Percentiles rank a stretch among this genome's conserved stretches.
Evolutionary conservation across 805 yeast genomes (phyloP).

Genomic region (Metschnikowia noctiluminum): DNA sequence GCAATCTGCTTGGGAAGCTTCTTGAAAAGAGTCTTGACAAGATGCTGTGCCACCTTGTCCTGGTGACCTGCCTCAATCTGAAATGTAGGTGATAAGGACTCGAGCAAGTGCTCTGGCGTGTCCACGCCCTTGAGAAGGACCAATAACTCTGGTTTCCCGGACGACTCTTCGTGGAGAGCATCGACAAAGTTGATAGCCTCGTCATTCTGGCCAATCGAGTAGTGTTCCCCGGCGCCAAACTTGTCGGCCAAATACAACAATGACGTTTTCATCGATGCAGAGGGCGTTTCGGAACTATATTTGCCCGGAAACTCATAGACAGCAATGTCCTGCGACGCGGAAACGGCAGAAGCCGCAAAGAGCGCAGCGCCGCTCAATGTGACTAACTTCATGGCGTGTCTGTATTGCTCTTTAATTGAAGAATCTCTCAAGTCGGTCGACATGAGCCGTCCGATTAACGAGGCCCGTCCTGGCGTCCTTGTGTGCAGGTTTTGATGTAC

Average conservation of each 20-base stretch:
- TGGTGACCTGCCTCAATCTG: constrained; percentile 13
- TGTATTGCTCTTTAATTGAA: neutral
- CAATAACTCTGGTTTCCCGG: constrained; percentile 30
- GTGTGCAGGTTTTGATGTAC: constrained; percentile 8
- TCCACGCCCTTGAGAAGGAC: constrained; percentile 43
- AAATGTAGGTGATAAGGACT: constrained; percentile 20
- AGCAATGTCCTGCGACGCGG: constrained; percentile 16
- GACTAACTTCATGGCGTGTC: constrained; percentile 16
- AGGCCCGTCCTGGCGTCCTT: constrained; percentile 4
- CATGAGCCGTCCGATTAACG: neutral
- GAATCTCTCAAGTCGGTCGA: neutral
- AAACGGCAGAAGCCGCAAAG: constrained; percentile 12
- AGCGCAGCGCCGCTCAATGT: constrained; percentile 13
- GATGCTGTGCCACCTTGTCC: constrained; percentile 8
- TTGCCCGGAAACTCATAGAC: constrained; percentile 16
- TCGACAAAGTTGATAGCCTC: constrained; percentile 28
- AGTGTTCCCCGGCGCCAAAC: constrained; percentile 38
- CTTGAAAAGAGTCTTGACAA: constrained; percentile 15
- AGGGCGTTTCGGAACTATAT: constrained; percentile 2
- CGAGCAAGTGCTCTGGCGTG: constrained; percentile 28
- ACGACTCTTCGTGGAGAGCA: constrained; percentile 10
- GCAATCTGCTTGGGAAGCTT: constrained; percentile 22
- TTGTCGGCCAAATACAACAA: constrained; percentile 45
- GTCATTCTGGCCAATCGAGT: constrained; percentile 28
- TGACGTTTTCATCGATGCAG: constrained; percentile 27